Conservation (phyloP, 495 filamentous ascomycete species). For the Penicillium coffeae region DNA sequence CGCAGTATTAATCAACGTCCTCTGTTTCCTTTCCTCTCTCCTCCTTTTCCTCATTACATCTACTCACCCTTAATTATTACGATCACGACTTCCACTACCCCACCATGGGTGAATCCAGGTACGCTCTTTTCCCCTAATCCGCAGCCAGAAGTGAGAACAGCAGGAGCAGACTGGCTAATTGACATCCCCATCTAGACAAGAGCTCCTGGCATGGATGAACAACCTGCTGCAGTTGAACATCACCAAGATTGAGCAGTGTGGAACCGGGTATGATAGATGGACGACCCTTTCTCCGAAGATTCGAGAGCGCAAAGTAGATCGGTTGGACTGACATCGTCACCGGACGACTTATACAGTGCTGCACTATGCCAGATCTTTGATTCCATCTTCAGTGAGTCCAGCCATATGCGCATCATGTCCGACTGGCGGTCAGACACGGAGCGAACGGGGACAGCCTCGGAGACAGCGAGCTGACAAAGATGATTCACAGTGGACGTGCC, state of each 20-base stretch:
- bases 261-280: slow-evolving; percentile 76
- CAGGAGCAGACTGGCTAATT: slow-evolving; percentile 4
- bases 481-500: slow-evolving; percentile 72
- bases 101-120: slow-evolving; percentile 57
- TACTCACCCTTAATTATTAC: slow-evolving; percentile 3
- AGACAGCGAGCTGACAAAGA: neutral
- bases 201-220: slow-evolving; percentile 95
- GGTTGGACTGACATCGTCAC: slow-evolving; percentile 17
- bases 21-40: neutral
- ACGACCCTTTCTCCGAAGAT: slow-evolving; percentile 20
- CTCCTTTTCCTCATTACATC: neutral
- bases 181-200: slow-evolving; percentile 64
- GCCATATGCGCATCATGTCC: neutral
- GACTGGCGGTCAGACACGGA: slow-evolving; percentile 4
- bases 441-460: neutral
- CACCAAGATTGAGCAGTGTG: slow-evolving; percentile 98
- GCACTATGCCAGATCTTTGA: slow-evolving; percentile 95
- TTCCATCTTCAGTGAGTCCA: slow-evolving; percentile 78
- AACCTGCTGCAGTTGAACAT: slow-evolving; percentile 95
- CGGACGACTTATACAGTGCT: slow-evolving; percentile 56
- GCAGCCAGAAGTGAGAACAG: slow-evolving; percentile 6
- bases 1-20: neutral
- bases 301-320: neutral
- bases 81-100: slow-evolving; percentile 28
- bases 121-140: slow-evolving; percentile 23